Evolutionary conservation across 441 rosid genomes (phyloP).

Genomic region (Eruca vesicaria): DNA sequence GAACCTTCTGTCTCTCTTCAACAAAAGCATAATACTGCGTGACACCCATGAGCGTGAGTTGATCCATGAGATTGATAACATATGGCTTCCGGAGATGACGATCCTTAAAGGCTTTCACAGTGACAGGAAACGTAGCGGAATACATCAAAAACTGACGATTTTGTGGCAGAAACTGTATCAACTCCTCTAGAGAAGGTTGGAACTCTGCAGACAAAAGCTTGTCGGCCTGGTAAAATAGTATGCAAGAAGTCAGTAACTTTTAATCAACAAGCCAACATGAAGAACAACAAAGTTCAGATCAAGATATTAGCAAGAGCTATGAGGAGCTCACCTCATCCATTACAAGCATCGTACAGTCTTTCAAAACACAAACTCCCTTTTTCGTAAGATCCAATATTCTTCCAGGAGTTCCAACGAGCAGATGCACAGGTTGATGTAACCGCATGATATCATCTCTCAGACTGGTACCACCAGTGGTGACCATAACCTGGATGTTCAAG

Average conservation of each 20-base stretch:
- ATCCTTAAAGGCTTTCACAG: slow-evolving; percentile 90
- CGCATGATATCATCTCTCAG: slow-evolving; percentile 97
- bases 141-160: slow-evolving; percentile 86
- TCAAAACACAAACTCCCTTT: slow-evolving; percentile 82
- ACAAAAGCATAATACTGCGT: slow-evolving; percentile 91
- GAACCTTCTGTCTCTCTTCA: slow-evolving; percentile 97
- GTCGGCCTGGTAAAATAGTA: slow-evolving; percentile 64
- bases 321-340: slow-evolving; percentile 77
- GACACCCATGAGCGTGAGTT: slow-evolving; percentile 88
- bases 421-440: slow-evolving; percentile 83
- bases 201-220: slow-evolving; percentile 91
- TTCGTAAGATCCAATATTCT: slow-evolving; percentile 85
- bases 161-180: slow-evolving; percentile 72
- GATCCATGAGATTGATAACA: slow-evolving; percentile 91
- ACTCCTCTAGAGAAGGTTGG: slow-evolving; percentile 85
- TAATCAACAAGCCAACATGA: slow-evolving; percentile 23
- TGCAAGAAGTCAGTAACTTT: slow-evolving; percentile 26
- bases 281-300: not conserved
- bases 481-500: slow-evolving; percentile 86
- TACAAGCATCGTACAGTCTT: slow-evolving; percentile 87
- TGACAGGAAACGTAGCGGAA: slow-evolving; percentile 92
- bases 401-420: slow-evolving; percentile 94
- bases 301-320: not conserved
- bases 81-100: slow-evolving; percentile 74
- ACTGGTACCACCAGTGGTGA: slow-evolving; percentile 94